Evolutionary conservation across 1,139 yeast genomes (phyloP).

Genomic region (Lodderomyces margitis): DNA sequence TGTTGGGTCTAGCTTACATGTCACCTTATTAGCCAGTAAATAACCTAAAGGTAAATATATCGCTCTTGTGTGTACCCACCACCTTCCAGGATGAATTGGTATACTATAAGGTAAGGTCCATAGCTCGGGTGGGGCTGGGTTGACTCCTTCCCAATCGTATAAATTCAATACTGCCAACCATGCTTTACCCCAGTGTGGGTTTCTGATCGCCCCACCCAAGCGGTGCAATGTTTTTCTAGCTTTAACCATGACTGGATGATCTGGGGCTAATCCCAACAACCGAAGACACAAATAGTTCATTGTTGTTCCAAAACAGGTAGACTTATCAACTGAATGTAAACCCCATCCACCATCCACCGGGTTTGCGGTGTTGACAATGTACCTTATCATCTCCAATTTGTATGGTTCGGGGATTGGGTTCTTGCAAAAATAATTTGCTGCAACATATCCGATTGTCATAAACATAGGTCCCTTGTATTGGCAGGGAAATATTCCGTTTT

Average conservation of each 20-base stretch:
- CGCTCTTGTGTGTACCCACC: slow-evolving; percentile 99
- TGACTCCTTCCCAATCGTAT: slow-evolving; percentile 95
- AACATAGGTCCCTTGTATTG: slow-evolving; percentile 98
- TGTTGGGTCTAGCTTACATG: slow-evolving; percentile 64
- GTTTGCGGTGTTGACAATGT: slow-evolving; percentile 83
- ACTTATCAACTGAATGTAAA: slow-evolving; percentile 83
- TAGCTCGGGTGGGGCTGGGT: slow-evolving; percentile 96
- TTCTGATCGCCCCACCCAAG: slow-evolving; percentile 86
- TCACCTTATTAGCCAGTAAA: slow-evolving; percentile 55
- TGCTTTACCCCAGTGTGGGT: slow-evolving; percentile 98
- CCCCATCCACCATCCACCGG: slow-evolving; percentile 99
- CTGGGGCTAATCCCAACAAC: slow-evolving; percentile 67
- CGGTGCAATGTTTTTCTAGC: slow-evolving; percentile 70
- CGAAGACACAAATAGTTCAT: slow-evolving; percentile 80
- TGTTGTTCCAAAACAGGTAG: slow-evolving; percentile 93
- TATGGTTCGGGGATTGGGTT: slow-evolving; percentile 67
- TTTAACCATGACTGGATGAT: slow-evolving; percentile 75
- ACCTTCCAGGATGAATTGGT: slow-evolving; percentile 90
- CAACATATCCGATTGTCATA: slow-evolving; percentile 87
- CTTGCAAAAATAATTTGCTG: slow-evolving; percentile 67
- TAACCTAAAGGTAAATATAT: slow-evolving; percentile 88
- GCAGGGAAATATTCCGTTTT: slow-evolving; percentile 82
- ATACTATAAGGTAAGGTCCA: slow-evolving; percentile 82
- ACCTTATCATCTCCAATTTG: slow-evolving; percentile 70
- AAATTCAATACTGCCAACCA: slow-evolving; percentile 81